A percentile compares a stretch with the other conserved stretches of the same genome.
Conservation (phyloP, 2,329 filamentous ascomycete species). For the Trichoderma aggressivum region DNA sequence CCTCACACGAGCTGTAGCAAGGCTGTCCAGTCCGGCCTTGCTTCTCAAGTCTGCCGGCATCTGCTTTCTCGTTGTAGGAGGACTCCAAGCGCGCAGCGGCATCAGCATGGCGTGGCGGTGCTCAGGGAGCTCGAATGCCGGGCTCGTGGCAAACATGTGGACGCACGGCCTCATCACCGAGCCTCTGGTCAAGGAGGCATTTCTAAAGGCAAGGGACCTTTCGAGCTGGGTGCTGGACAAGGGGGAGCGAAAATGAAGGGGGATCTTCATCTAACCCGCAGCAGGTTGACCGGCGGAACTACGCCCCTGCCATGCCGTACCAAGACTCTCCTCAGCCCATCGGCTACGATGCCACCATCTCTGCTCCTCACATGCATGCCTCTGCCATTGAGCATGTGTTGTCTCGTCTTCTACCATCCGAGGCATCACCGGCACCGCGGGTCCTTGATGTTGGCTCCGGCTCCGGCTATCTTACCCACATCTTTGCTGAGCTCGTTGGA, state of each 20-base stretch:
- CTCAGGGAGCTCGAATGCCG: slow-evolving; percentile 69
- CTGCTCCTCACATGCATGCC: slow-evolving; percentile 61
- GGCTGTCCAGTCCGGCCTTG: not conserved
- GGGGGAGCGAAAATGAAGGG: not conserved
- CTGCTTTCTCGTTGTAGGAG: not conserved
- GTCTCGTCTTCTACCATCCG: slow-evolving; percentile 39
- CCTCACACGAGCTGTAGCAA: not conserved
- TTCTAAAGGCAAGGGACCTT: slow-evolving; percentile 57
- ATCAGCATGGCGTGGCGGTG: slow-evolving; percentile 83
- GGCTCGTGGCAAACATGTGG: slow-evolving; percentile 75
- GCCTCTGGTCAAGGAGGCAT: slow-evolving; percentile 70
- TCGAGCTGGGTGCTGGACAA: not conserved
- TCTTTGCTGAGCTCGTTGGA: slow-evolving; percentile 75
- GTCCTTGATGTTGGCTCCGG: slow-evolving; percentile 74
- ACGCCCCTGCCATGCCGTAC: slow-evolving; percentile 70
- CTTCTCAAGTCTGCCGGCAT: not conserved
- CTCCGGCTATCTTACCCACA: slow-evolving; percentile 81
- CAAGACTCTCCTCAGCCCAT: slow-evolving; percentile 54
- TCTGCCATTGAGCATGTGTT: slow-evolving; percentile 50
- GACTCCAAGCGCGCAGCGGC: slow-evolving; percentile 1
- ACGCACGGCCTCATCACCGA: slow-evolving; percentile 70
- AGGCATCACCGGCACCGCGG: slow-evolving; percentile 40
- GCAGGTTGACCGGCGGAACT: slow-evolving; percentile 85
- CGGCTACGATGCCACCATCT: slow-evolving; percentile 55
- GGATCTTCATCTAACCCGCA: not conserved